These are phyloP conservation scores for Boeremia exigua DNA, from an alignment of 2,329 filamentous ascomycete genomes.

Conservation along the genomic window DNA sequence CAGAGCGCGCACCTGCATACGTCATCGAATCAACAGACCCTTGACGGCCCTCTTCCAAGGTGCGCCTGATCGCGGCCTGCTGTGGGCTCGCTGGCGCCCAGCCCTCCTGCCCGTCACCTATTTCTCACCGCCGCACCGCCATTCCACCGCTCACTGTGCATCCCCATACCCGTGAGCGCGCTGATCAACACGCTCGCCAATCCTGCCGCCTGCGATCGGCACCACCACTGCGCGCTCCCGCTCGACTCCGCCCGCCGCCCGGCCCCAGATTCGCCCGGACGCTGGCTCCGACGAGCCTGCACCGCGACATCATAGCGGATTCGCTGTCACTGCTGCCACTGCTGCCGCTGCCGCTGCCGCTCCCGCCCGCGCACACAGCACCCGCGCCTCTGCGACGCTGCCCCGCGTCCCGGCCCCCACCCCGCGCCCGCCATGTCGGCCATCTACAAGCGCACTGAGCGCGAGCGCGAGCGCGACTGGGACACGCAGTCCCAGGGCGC, in stretches of 20 bases:
- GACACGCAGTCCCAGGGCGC: slow-evolving; percentile 46
- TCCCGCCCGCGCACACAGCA: neutral
- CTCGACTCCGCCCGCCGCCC: slow-evolving; percentile 18
- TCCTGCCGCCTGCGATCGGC: slow-evolving; percentile 27
- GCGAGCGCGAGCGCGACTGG: slow-evolving; percentile 54
- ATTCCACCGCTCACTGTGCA: slow-evolving; percentile 9
- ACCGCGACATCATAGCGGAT: slow-evolving; percentile 3
- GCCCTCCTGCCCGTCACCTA: slow-evolving; percentile 13
- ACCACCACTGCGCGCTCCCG: slow-evolving; percentile 26
- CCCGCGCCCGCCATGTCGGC: slow-evolving; percentile 49
- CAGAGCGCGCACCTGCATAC: neutral
- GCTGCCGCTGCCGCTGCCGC: too few species aligned
- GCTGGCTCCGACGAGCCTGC: slow-evolving; percentile 25
- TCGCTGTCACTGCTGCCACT: neutral
- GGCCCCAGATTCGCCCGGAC: slow-evolving; percentile 4
- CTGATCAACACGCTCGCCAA: slow-evolving; percentile 25
- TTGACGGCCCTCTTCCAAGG: slow-evolving; percentile 6
- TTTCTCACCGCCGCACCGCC: slow-evolving; percentile 4
- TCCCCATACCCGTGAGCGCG: slow-evolving; percentile 11
- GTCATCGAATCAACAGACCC: slow-evolving; percentile 3
- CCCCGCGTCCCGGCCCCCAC: slow-evolving; percentile 3
- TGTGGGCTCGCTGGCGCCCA: slow-evolving; percentile 5
- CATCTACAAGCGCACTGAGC: slow-evolving; percentile 51
- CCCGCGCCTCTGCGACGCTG: neutral
- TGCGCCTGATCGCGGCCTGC: slow-evolving; percentile 15